Percentiles rank a stretch among this genome's conserved stretches.
These are phyloP conservation scores for Diplocarpon rosae DNA, from an alignment of 2,329 filamentous ascomycete genomes.

Conservation along the genomic window DNA sequence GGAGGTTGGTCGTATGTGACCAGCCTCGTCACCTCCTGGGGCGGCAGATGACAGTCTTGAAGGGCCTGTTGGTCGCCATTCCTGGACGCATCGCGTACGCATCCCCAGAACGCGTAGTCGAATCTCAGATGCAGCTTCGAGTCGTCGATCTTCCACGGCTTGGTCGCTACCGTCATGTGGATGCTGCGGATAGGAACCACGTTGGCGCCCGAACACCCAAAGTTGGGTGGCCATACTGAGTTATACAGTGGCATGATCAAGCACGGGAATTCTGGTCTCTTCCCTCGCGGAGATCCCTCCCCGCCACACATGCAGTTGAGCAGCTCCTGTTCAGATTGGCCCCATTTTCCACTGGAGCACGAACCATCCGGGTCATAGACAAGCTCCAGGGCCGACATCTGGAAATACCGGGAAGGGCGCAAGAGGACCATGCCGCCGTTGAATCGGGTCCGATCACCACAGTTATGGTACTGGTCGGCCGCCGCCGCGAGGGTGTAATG, in stretches of 20 bases:
- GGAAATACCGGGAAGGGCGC: slow-evolving; percentile 5
- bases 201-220: slow-evolving; percentile 4
- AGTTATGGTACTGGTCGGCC: slow-evolving; percentile 4
- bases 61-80: neutral
- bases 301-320: slow-evolving; percentile 8
- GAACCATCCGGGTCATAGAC: slow-evolving; percentile 5
- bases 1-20: neutral
- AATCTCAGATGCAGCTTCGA: neutral
- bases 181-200: slow-evolving; percentile 7
- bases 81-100: slow-evolving; percentile 1
- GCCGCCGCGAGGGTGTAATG: slow-evolving; percentile 1
- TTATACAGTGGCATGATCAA: slow-evolving; percentile 7
- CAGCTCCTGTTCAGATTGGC: slow-evolving; percentile 7
- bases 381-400: slow-evolving; percentile 6
- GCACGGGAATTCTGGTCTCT: slow-evolving; percentile 5
- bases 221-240: slow-evolving; percentile 6
- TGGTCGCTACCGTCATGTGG: slow-evolving; percentile 7
- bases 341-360: slow-evolving; percentile 3
- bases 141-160: slow-evolving; percentile 6
- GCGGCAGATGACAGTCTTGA: slow-evolving; percentile 2
- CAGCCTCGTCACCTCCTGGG: slow-evolving; percentile 2
- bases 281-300: neutral
- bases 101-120: slow-evolving; percentile 8
- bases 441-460: slow-evolving; percentile 2
- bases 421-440: slow-evolving; percentile 9